Evolutionary conservation across 2,329 filamentous ascomycete species (phyloP), one percentile per base, ranked within the genome.

Genomic region (Pseudogymnoascus sp.): DNA sequence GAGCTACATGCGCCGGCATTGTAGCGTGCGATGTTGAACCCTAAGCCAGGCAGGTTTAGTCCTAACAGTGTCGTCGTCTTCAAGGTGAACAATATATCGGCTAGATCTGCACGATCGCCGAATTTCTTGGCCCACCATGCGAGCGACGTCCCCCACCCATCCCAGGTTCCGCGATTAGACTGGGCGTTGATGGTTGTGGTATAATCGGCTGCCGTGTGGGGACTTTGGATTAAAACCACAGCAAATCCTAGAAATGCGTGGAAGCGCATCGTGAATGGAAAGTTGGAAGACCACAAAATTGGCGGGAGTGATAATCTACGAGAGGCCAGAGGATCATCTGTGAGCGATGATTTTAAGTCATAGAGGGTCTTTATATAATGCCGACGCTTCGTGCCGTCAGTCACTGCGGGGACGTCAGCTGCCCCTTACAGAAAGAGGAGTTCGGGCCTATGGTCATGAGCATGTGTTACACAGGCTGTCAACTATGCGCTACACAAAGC

Each of bases 111-210:
- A 42, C 74, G 71, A 37, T 72, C 69, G 3, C 77, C 77, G 63
- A 79, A 79, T 3, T 71, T 71, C 34, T 70, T 72, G 1, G 75
- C 77, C 77, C 77, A 79, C 77, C 77, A 79, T 7, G 77, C 76
- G 1, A 79, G 71, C 11, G 75, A 77, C 0, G 74, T 75, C 11
- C 77, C 77, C 76, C 76, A 79, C 59, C 77, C 77, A 62, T 79
- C 76, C 77, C 77, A 79, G 0, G 68, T 74, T 16, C 77, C 77
- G 65, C 72, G 76, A 65, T 74, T 75, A 14, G 73, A 71, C 3
- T 68, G 66, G 9, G 73, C 64, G 37, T 70, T 68, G 60, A 75
- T 73, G 18, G 70, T 73, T 34, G 71, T 73, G 12, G 73, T 75
- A 5, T 68, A 63, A 63, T 76, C 74, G 11, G 70, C 72, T 34